Percentiles rank a stretch among this genome's conserved stretches.
Conservation (phyloP, 169 alveolate genomes). For the Sarcocystis neurona region DNA sequence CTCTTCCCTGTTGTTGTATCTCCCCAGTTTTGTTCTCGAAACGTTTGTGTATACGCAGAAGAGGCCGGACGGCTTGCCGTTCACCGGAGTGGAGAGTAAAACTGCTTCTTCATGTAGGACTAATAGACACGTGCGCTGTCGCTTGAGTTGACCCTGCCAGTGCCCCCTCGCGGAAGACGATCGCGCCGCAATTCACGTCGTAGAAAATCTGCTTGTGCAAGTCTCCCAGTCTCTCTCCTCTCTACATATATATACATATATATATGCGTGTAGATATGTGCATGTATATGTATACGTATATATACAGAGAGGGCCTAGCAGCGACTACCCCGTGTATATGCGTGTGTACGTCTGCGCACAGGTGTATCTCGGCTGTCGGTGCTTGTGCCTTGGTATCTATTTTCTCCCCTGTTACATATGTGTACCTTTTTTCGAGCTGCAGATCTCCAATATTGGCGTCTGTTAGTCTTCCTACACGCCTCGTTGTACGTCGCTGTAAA, state of each 20-base stretch:
- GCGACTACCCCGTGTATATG: conserved; percentile 39
- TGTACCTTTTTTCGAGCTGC: too few relatives aligned
- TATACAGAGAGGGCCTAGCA: background rate
- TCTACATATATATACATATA: conserved; percentile 43
- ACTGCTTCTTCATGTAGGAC: background rate
- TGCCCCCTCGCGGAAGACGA: conserved; percentile 40
- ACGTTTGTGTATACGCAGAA: background rate
- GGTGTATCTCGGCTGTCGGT: too few relatives aligned
- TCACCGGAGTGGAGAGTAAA: background rate
- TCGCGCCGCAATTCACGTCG: conserved; percentile 28
- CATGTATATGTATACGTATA: background rate
- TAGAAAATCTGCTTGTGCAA: background rate
- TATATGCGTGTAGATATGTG: conserved; percentile 29
- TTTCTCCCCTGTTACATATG: too few relatives aligned
- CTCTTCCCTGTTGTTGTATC: background rate
- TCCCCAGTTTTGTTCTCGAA: background rate
- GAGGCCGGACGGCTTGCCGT: background rate
- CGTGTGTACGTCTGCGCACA: background rate
- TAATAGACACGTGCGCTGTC: background rate
- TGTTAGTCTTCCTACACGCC: too few relatives aligned
- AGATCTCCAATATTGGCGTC: too few relatives aligned
- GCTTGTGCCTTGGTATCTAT: too few relatives aligned
- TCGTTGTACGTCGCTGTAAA: too few relatives aligned
- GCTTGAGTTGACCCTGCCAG: conserved; percentile 29
- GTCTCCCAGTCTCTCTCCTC: background rate